These are phyloP conservation scores for Sporisorium scitamineum DNA, from an alignment of 1,284 basidiomycete species.

Conservation along the genomic window DNA sequence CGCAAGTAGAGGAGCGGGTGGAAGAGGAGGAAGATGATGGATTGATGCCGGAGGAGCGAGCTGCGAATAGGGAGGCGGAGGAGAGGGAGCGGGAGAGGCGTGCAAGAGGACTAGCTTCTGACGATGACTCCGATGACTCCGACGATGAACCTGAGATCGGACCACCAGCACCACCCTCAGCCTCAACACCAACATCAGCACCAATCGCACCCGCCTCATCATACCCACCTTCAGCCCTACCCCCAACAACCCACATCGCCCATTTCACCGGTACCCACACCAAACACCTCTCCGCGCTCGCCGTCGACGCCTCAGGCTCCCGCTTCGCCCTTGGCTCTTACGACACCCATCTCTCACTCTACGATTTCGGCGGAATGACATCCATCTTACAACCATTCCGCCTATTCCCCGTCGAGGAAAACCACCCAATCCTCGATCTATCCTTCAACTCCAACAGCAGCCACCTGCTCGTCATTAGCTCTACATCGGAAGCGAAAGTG, in stretches of 20 bases:
- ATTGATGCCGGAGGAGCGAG: slow-evolving; percentile 55
- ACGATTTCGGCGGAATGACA: slow-evolving; percentile 99
- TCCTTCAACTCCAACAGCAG: slow-evolving; percentile 34
- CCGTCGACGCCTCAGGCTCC: slow-evolving; percentile 91
- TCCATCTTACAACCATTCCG: slow-evolving; percentile 87
- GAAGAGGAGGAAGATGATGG: slow-evolving; percentile 56
- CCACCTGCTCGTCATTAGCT: slow-evolving; percentile 74
- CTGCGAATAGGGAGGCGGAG: slow-evolving; percentile 33
- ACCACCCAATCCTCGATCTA: slow-evolving; percentile 73
- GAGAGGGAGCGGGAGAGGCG: slow-evolving; percentile 18
- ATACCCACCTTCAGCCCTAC: not conserved
- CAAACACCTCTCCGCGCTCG: slow-evolving; percentile 89
- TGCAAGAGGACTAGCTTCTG: slow-evolving; percentile 11
- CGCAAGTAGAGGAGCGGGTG: slow-evolving; percentile 1
- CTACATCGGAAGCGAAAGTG: slow-evolving; percentile 86
- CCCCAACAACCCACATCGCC: slow-evolving; percentile 20
- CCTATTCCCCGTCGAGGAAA: slow-evolving; percentile 91
- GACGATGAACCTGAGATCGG: slow-evolving; percentile 25
- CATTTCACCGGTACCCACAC: slow-evolving; percentile 87
- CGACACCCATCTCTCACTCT: slow-evolving; percentile 96
- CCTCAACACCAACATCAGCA: not conserved
- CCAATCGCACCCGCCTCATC: too few relatives aligned
- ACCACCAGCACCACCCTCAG: not conserved
- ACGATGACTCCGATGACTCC: slow-evolving; percentile 13
- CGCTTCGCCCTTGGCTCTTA: slow-evolving; percentile 90